A percentile compares a stretch with the other conserved stretches of the same genome.
Conservation (phyloP, 768 basidiomycete species). For the Auricularia heimuer region DNA sequence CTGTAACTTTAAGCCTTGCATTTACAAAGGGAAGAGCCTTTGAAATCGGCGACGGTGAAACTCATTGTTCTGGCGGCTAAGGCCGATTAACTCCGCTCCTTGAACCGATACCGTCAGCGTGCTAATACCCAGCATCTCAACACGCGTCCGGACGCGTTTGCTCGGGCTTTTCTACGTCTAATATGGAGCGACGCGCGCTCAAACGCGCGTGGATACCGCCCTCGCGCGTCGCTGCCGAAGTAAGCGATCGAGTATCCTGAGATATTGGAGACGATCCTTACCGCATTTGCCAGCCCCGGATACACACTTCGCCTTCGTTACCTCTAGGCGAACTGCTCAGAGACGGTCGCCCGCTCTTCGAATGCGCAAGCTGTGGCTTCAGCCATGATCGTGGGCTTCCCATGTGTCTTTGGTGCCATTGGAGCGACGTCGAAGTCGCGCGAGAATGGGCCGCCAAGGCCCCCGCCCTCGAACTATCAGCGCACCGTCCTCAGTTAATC, state of each 20-base stretch:
- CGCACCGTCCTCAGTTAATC: not conserved
- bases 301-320: slow-evolving; percentile 1
- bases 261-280: not conserved
- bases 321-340: not conserved
- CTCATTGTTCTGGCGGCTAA: too few relatives aligned
- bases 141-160: slow-evolving; percentile 1
- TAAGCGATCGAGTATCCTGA: not conserved
- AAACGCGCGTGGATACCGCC: slow-evolving; percentile 1
- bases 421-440: not conserved
- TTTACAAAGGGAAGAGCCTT: too few relatives aligned
- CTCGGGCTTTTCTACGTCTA: not conserved
- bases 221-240: not conserved
- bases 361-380: not conserved
- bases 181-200: slow-evolving; percentile 2
- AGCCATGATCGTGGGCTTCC: not conserved
- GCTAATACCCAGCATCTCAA: not conserved
- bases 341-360: not conserved
- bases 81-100: not conserved
- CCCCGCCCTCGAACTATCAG: not conserved
- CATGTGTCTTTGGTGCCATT: slow-evolving; percentile 1
- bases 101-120: not conserved
- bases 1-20: too few relatives aligned
- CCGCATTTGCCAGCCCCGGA: not conserved
- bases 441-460: not conserved
- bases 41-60: too few relatives aligned